These are phyloP conservation scores for Trichoderma koningiopsis DNA, from an alignment of 2,329 filamentous ascomycete species.

Conservation along the genomic window DNA sequence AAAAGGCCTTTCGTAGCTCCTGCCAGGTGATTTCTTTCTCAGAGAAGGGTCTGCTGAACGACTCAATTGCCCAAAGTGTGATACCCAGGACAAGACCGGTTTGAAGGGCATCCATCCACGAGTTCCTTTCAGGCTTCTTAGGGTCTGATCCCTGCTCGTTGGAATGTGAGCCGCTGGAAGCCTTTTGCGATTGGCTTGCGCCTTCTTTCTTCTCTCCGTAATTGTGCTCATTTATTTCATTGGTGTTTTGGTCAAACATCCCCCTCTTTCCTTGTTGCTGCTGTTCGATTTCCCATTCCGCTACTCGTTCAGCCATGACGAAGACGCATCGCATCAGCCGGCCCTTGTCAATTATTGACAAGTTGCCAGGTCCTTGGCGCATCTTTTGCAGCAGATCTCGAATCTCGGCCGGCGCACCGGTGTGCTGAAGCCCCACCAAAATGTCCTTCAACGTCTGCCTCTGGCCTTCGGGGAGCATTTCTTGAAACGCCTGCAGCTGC, in stretches of 20 bases:
- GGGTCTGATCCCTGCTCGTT: constrained; percentile 34
- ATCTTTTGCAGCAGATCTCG: constrained; percentile 59
- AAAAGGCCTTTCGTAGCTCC: constrained; percentile 88
- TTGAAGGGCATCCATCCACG: constrained; percentile 41
- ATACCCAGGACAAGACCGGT: constrained; percentile 51
- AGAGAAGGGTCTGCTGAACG: constrained; percentile 45
- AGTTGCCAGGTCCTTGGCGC: constrained; percentile 57
- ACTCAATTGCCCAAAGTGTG: constrained; percentile 53
- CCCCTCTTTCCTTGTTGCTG: constrained; percentile 28
- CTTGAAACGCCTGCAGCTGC: constrained; percentile 61
- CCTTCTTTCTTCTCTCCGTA: constrained; percentile 28
- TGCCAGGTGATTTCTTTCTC: constrained; percentile 91
- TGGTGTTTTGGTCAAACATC: constrained; percentile 33
- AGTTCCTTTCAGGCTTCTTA: constrained; percentile 41
- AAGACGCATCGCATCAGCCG: constrained; percentile 43
- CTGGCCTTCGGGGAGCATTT: constrained; percentile 65
- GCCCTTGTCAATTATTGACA: constrained; percentile 44
- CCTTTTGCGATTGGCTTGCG: constrained; percentile 29
- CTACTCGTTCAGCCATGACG: constrained; percentile 41
- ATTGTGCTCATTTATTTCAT: constrained; percentile 31
- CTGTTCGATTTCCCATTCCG: constrained; percentile 35
- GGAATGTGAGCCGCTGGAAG: constrained; percentile 31
- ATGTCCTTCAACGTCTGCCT: constrained; percentile 60
- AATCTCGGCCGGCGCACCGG: constrained; percentile 71
- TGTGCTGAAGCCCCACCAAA: constrained; percentile 63